Evolutionary conservation across 176 grass and related monocot genomes (phyloP), one percentile per base, ranked within the genome.

Genomic region (Avena sativa): DNA sequence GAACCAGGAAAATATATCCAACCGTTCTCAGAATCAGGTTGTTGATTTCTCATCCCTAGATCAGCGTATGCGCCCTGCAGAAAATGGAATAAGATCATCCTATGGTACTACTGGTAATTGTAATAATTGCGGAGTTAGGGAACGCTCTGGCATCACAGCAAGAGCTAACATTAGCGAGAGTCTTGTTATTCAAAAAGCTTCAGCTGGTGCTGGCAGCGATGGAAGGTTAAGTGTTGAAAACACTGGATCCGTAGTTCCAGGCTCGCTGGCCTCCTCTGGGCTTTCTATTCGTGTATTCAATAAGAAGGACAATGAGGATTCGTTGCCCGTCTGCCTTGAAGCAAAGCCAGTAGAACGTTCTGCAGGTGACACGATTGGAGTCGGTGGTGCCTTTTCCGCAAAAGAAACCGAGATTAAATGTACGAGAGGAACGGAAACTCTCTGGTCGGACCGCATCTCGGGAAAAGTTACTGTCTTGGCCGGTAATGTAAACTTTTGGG

Each of bases 401-500:
- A 98, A 96, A 83, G 96, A 98, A 90, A 94, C 92, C 25, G 85
- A 94, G 79, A 83, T 98, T 65, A 91, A 77, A 57, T 96, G 96
- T 88, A 85, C 70, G 74, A 91, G 81, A 88, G 93, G 92, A 76
- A 88, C 87, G 46, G 81, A 96, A 83, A 87, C 70, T 83, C 89
- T 98, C 65, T 98, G 96, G 96, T 93, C 93, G 11, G 96, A 98
- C 87, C 88, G 88, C 58, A 94, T 98, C 73, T 91, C 87, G 56
- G 84, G 90, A 84, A 98, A 98, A 81, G 93, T 98, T 86, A 90
- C 93, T 76, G 96, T 95, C 63, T 94, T 98, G 85, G 96, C 93
- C 28, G 96, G 96, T 50, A 98, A 98, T 82, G 79, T 81, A 20
- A 98, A 98, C 89, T 98, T 98, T 76, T 98, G 93, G 92, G 96